Conservation (phyloP, 441 rosid species). For the Pelargonium fulgidum region DNA sequence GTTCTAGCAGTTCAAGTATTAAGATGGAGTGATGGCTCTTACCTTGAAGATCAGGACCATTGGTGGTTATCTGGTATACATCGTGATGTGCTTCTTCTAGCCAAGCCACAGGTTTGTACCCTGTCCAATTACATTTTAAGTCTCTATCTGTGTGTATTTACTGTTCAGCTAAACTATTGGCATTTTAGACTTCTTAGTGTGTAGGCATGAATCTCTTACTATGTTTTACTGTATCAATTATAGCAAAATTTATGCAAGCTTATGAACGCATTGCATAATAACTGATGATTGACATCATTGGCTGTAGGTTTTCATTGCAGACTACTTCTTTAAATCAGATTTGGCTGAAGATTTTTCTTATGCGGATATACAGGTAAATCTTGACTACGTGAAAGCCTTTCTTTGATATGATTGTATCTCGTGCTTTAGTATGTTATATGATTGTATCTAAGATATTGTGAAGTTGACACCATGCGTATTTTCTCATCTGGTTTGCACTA, state of each 20-base stretch:
- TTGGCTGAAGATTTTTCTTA: conserved; percentile 59
- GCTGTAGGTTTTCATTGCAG: conserved; percentile 81
- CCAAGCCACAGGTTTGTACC: conserved; percentile 77
- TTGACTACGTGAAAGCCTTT: neutral
- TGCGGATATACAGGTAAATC: conserved; percentile 69
- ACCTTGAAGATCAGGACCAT: conserved; percentile 99
- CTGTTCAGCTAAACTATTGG: neutral
- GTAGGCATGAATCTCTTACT: neutral
- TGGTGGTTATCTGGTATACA: conserved; percentile 98
- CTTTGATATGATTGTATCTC: neutral
- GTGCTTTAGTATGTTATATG: neutral
- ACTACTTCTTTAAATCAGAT: conserved; percentile 77
- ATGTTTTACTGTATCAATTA: neutral
- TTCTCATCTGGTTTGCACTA: conserved; percentile 2
- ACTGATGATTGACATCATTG: conserved; percentile 12
- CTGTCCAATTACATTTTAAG: conserved; percentile 3
- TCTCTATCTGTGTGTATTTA: conserved; percentile 1
- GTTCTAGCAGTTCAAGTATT: conserved; percentile 92
- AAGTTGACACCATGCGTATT: conserved; percentile 4
- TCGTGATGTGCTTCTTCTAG: conserved; percentile 91
- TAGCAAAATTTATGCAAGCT: conserved; percentile 5
- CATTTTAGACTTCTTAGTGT: neutral
- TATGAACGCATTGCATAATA: conserved; percentile 4
- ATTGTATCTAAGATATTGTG: neutral
- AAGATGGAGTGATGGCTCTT: conserved; percentile 99